phyloP scores from a whole-genome alignment of 345 rosid species.

The Salix caprea region DNA sequence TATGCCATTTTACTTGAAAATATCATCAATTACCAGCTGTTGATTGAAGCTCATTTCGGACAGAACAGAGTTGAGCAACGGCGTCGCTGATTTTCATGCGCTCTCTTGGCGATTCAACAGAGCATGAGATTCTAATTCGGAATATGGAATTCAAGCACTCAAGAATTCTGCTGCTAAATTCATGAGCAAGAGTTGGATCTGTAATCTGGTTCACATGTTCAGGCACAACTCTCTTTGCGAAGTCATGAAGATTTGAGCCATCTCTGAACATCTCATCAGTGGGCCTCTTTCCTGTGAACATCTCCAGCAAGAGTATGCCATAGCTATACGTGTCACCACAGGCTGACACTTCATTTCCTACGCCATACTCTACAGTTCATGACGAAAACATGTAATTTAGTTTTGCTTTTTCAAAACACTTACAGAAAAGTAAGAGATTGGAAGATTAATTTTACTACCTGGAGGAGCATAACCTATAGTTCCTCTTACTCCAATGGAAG shows the following conservation, averaged over 20 bases:
- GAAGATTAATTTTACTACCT: background rate
- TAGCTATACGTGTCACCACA: background rate
- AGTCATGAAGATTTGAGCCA: background rate
- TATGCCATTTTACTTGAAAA: no score
- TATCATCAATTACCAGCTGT: no score
- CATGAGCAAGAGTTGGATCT: background rate
- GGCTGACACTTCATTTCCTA: background rate
- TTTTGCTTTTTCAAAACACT: background rate
- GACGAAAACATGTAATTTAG: background rate
- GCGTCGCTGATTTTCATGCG: background rate
- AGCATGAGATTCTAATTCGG: background rate
- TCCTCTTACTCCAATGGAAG: background rate
- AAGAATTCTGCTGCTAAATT: no score
- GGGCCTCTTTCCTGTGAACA: constrained; percentile 4
- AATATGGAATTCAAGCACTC: background rate
- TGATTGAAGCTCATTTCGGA: no score
- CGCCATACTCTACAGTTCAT: background rate
- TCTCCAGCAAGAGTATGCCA: constrained; percentile 1
- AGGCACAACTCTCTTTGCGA: background rate
- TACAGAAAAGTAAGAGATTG: background rate
- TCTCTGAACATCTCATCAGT: background rate
- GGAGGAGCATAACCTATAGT: background rate
- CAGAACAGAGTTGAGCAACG: no score
- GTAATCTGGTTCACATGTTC: background rate
- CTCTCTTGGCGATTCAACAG: background rate